Evolutionary conservation across 2,329 filamentous ascomycete species (phyloP), one percentile per base, ranked within the genome.

Genomic region (Fusarium sp.): DNA sequence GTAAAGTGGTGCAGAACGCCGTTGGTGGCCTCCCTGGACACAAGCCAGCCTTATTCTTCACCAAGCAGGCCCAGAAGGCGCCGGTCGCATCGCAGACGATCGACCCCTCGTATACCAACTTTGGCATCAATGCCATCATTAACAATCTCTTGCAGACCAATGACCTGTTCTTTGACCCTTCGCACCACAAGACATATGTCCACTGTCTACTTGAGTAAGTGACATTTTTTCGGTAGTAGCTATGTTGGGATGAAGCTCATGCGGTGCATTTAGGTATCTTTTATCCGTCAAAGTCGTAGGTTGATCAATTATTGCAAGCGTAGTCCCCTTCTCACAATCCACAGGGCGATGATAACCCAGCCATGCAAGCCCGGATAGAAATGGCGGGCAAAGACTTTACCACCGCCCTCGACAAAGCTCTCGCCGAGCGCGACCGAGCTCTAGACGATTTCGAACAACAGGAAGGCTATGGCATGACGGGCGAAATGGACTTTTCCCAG

Each of bases 11-110:
- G 4, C 72, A 75, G 43, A 75, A 75, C 37, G 66, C 66, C 18
- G 73, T 73, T 13, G 73, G 73, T 30, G 73, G 73, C 3, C 70
- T 75, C 0, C 73, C 73, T 14, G 73, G 73, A 30, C 73, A 75
- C 20, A 75, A 71, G 52, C 73, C 73, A n/a, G 73, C 73, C 5
- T 18, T 75, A 25, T 75, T 75, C 34, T 75, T 75, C 35, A 75
- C 73, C 60, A 75, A 73, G n/a, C 63, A 73, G 23, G 73, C 73
- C 11, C 73, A 75, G 30, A 75, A 75, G 10, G 73, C 73, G 11
- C 73, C 73, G 5, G 64, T 75, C 20, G 72, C 73, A 0, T 75
- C 73, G 8, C 58, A 64, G 8, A 57, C 67, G 34, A 73, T 75
- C 5, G 60, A 75, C 25, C 45, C 73, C 7, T 56, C 73, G 5